Conservation (phyloP, 225 moss, liverwort and hornwort species). For the Marchantia polymorpha region DNA sequence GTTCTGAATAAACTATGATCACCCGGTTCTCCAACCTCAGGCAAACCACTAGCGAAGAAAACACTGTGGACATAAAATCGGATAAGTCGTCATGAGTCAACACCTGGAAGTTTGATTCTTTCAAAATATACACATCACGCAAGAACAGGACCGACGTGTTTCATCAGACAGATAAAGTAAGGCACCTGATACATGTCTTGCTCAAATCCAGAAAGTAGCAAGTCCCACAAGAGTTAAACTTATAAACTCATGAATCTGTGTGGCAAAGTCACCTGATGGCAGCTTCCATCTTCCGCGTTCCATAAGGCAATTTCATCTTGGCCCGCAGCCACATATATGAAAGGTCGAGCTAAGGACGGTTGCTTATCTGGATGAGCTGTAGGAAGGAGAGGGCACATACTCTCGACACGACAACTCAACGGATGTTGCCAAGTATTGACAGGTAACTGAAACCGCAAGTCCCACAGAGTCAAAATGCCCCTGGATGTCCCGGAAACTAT, state of each 20-base stretch:
- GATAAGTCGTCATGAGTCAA: too few relatives aligned
- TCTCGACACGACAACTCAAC: constrained; percentile 72
- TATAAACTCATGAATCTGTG: too few relatives aligned
- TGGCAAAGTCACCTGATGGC: constrained; percentile 65
- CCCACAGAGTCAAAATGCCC: constrained; percentile 89
- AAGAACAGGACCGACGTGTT: too few relatives aligned
- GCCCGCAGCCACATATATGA: constrained; percentile 91
- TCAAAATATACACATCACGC: too few relatives aligned
- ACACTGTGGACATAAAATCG: not conserved
- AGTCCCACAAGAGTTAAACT: too few relatives aligned
- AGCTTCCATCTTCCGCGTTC: constrained; percentile 96
- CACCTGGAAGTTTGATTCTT: too few relatives aligned
- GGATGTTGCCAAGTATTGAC: constrained; percentile 92
- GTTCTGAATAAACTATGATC: not conserved
- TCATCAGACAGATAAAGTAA: too few relatives aligned
- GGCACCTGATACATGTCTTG: too few relatives aligned
- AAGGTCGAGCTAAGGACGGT: constrained; percentile 65
- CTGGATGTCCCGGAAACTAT: constrained; percentile 91
- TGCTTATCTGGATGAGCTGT: constrained; percentile 45
- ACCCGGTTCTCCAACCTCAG: not conserved
- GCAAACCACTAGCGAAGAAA: not conserved
- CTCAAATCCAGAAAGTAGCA: too few relatives aligned
- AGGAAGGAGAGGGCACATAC: constrained; percentile 93
- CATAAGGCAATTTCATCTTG: constrained; percentile 89
- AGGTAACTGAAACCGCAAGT: constrained; percentile 86